Evolutionary conservation across 139 green algal genomes (phyloP).

Genomic region (Pleodorina starrii): DNA sequence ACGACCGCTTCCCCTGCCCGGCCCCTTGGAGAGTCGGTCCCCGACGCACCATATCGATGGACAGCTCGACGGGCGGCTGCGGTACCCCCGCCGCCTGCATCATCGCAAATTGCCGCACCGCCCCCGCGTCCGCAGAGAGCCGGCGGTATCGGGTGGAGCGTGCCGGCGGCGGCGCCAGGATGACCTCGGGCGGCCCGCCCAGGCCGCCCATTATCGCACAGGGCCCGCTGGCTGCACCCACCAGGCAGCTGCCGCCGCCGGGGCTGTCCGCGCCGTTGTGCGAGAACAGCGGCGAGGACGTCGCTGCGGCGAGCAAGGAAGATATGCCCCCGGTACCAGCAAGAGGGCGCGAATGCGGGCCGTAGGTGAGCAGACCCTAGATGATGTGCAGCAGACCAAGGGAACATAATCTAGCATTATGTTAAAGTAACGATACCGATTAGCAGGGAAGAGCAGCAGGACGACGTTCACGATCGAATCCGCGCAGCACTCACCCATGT

Average conservation of each 20-base stretch:
- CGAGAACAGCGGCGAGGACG: constrained; percentile 18
- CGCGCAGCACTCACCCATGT: constrained; percentile 25
- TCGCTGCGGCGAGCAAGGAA: not conserved
- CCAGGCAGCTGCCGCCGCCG: not conserved
- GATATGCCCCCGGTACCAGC: no score
- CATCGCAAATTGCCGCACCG: constrained; percentile 37
- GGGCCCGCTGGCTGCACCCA: not conserved
- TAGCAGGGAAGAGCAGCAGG: no score
- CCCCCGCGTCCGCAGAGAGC: constrained; percentile 4
- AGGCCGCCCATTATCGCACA: not conserved
- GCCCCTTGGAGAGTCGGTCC: no score
- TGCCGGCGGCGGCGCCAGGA: constrained; percentile 3
- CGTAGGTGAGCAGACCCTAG: no score
- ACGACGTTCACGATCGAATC: no score
- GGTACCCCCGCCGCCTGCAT: constrained; percentile 23
- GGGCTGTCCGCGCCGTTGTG: constrained; percentile 40
- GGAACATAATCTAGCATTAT: no score
- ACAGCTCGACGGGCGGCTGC: not conserved
- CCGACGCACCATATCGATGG: constrained; percentile 14
- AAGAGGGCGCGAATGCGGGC: no score
- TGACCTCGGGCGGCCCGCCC: not conserved
- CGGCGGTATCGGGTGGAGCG: constrained; percentile 23
- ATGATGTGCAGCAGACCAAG: no score
- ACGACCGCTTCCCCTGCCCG: no score
- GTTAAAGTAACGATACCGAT: no score